phyloP scores from a whole-genome alignment of 2,329 filamentous ascomycete genomes.

The Leptodontidium sp. region DNA sequence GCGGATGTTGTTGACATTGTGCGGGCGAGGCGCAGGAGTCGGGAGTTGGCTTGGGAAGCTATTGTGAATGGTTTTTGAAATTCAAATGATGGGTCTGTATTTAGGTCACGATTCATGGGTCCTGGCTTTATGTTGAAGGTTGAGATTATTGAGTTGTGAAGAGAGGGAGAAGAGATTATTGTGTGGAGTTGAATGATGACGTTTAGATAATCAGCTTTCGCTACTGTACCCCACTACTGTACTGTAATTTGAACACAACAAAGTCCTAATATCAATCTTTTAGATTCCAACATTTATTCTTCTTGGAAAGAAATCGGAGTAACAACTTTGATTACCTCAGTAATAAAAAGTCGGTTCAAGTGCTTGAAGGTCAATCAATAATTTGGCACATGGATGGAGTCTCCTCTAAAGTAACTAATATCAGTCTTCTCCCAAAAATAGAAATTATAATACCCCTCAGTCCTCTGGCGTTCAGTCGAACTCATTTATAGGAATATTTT shows the following conservation, averaged over 20 bases:
- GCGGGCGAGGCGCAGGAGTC: constrained; percentile 42
- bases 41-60: constrained; percentile 42
- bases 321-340: too few relatives aligned
- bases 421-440: too few relatives aligned
- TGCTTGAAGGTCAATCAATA: too few relatives aligned
- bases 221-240: neutral
- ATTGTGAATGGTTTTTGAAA: constrained; percentile 28
- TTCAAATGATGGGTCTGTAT: neutral
- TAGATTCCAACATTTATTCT: too few relatives aligned
- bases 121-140: neutral
- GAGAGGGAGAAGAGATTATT: neutral
- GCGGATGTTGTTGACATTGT: constrained; percentile 44
- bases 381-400: too few relatives aligned
- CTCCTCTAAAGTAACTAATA: too few relatives aligned
- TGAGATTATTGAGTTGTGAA: neutral
- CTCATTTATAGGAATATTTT: too few relatives aligned
- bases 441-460: too few relatives aligned
- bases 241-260: neutral
- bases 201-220: constrained; percentile 8
- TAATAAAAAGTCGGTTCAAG: too few relatives aligned
- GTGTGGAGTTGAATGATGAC: constrained; percentile 14
- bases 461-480: too few relatives aligned
- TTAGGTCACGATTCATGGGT: neutral
- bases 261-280: neutral
- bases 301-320: too few relatives aligned